Evolutionary conservation across 306 rosid genomes (phyloP), one percentile per base, ranked within the genome.

Genomic region (Calophaca sinica): DNA sequence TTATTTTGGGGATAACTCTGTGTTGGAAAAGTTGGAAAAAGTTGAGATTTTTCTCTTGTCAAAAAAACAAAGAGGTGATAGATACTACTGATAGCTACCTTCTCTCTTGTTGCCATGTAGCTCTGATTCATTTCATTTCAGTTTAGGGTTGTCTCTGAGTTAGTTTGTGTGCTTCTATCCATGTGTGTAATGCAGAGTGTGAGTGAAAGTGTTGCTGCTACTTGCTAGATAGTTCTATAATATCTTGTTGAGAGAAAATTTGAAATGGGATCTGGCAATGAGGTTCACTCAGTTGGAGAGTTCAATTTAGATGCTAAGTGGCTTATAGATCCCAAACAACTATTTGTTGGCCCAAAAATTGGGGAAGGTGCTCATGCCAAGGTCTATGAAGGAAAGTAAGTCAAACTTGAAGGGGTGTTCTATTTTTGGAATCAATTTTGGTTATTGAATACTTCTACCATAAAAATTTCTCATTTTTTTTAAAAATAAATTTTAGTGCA

Each of bases 361-460:
- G 97, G 98, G 63, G 97, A 91, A 74, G 98, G 96, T 69, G 98
- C 92, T 0, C 98, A 88, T 84, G 97, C 97, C 75, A 93, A 89
- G 80, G 97, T 89, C 69, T 93, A 89, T 71, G 92, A 93, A 73
- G 98, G 98, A 88, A 90, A 93, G 98, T 93, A 88, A 88, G 98
- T 93, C 90, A 86, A 84, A 81, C 69, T 42, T 26, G 5, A 20
- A 20, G 26, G 26, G 26, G 26, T 0, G 6, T 15, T 78, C 62
- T 45, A 14, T 59, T 70, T 74, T 64, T 49, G 44, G 35, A 79
- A 78, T 67, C 72, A 46, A 45, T 38, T 75, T 65, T 75, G 62
- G 49, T 48, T 74, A 54, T 74, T 62, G 78, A 78, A 51, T 57
- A 32, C 26, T 72, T 54, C 4, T 44, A 39, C 41, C 44, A 44